Conservation (phyloP, 1,139 yeast species). For the Lodderomyces oxycetoniae region DNA sequence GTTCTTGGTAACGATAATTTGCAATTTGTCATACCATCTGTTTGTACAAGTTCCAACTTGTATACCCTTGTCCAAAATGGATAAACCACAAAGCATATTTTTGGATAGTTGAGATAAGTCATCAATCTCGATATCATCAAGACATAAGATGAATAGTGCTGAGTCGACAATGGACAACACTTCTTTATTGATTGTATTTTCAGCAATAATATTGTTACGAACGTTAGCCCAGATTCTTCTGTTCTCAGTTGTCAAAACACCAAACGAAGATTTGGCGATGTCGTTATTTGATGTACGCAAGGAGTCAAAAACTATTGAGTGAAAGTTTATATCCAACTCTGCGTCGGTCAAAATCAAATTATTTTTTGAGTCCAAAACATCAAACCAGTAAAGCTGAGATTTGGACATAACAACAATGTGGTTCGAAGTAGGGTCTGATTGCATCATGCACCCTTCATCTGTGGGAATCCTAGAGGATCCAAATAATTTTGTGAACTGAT, state of each 20-base stretch:
- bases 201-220: conserved; percentile 46
- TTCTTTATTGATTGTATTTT: conserved; percentile 53
- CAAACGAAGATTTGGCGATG: conserved; percentile 78
- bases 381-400: conserved; percentile 92
- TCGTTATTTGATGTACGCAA: conserved; percentile 55
- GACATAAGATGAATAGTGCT: conserved; percentile 74
- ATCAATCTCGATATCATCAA: conserved; percentile 70
- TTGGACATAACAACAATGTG: conserved; percentile 82
- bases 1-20: conserved; percentile 81
- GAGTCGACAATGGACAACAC: conserved; percentile 72
- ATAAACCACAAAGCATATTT: conserved; percentile 83
- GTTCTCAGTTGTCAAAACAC: conserved; percentile 85
- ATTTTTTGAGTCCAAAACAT: conserved; percentile 70
- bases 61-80: conserved; percentile 74
- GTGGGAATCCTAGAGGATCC: conserved; percentile 88
- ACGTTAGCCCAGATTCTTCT: conserved; percentile 80
- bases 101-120: conserved; percentile 67
- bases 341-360: conserved; percentile 67
- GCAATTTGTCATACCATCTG: conserved; percentile 92
- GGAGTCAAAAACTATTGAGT: conserved; percentile 72
- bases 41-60: conserved; percentile 94
- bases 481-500: conserved; percentile 78
- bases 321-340: conserved; percentile 70
- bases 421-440: conserved; percentile 66
- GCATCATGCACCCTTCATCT: conserved; percentile 74